Base-by-base conservation (phyloP, 148 eudicot genomes). In the Amaranthus hypochondriacus region DNA sequence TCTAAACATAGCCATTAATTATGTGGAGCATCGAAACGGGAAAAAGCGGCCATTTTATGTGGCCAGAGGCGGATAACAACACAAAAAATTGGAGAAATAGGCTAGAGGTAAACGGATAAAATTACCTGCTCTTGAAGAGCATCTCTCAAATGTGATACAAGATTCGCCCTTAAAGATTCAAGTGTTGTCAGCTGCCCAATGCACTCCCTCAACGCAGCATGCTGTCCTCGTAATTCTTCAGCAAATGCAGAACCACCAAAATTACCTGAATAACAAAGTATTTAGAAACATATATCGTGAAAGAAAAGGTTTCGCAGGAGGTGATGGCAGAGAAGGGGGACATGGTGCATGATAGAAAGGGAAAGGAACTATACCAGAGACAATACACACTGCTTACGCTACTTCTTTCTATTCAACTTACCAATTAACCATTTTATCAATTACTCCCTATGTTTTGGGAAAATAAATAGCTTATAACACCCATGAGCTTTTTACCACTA, bases 61-160 rank as follows among this genome's bases (percentile, higher is more conserved):
- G 56, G 13, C 51, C 7, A 15, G 54, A 48, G 44, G 11, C 7
- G 28, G 43, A 6, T 66, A 13, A 66, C 48, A 7, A 48, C 39
- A n/a, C 47, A 13, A 3, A 47, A 7, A 4, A 6, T 6, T 44
- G 28, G 13, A 48, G n/a, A 68, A 21, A 55, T 73, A 47, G 7
- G 71, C 62, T 15, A 54, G 56, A 52, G 13, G 13, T 74, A 54
- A 55, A 52, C 5, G 48, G 10, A 55, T 14, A 61, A 14, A 62
- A 63, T 56, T 80, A 94, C 98, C 97, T 94, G 90, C 77, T 91
- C 97, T 74, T 81, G 89, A 50, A 94, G 89, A 81, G 91, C 90
- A 56, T 87, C 93, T 63, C 81, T 84, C 61, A 94, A 71, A 73
- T 84, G 85, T 39, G 93, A 86, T 48, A 94, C 88, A 54, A 94